Evolutionary conservation across 495 filamentous ascomycete genomes (phyloP), one percentile per base, ranked within the genome.

Genomic region (Lophiotrema nucula): DNA sequence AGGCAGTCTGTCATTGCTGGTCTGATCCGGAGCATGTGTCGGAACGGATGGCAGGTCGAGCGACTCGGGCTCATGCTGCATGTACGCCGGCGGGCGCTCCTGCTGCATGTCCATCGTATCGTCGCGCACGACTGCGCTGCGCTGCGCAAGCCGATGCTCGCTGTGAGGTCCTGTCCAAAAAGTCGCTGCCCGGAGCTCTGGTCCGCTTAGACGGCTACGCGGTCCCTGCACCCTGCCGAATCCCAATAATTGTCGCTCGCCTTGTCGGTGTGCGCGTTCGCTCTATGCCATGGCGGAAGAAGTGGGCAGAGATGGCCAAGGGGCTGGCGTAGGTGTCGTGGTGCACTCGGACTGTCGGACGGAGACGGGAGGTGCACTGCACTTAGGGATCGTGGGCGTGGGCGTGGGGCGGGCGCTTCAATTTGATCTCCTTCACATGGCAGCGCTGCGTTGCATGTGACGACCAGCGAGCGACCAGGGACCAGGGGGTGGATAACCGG

Each of bases 81-180:
- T 44, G 58, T 73, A 73, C 3, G 70, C 58, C 39, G 69, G 70
- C 38, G 70, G 70, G 19, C 44, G 44, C 26, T 69, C 67, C 23
- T 60, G 64, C 47, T 69, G 58, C 51, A 56, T 60, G 35, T 31
- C 46, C 54, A 56, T 64, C 28, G 47, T 35, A 25, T 35, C 39
- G 39, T 11, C 39, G 8, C 19, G 39, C 18, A 13, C 39, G 39
- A 6, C 11, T 8, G 39, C 39, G n/a, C n/a, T n/a, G 10, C 39
- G 39, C 39, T 13, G 8, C 39, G 8, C 31, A 8, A 35, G 31
- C 31, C 31, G 31, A 8, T 35, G 31, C 15, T n/a, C n/a, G 31
- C 15, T 35, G 31, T 35, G 31, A 35, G 8, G 31, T 35, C 31
- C 8, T 8, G 8, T 35, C 31, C n/a, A n/a, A n/a, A n/a, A n/a